Evolutionary conservation across 345 rosid genomes (phyloP).

Genomic region (Firmiana major): DNA sequence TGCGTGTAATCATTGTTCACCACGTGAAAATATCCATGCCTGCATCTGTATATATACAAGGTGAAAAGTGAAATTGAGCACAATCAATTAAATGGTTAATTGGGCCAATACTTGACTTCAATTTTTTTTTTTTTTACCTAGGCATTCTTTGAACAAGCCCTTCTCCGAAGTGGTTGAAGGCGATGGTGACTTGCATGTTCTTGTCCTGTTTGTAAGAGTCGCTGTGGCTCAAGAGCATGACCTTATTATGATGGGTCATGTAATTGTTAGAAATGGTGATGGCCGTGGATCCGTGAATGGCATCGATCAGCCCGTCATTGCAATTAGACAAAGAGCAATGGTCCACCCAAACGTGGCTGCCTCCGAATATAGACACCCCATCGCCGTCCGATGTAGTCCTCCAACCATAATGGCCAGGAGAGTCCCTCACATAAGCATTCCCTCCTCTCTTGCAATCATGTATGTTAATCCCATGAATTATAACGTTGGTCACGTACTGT

Average conservation of each 20-base stretch:
- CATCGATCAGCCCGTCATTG: slow-evolving; percentile 48
- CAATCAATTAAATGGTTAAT: too few species aligned
- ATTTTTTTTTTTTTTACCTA: slow-evolving; percentile 45
- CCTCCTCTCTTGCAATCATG: slow-evolving; percentile 59
- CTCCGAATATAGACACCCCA: slow-evolving; percentile 55
- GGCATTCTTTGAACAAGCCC: slow-evolving; percentile 76
- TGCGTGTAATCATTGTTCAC: slow-evolving; percentile 66
- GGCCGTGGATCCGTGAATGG: slow-evolving; percentile 55
- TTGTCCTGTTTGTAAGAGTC: slow-evolving; percentile 46
- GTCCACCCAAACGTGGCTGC: slow-evolving; percentile 62
- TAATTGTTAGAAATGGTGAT: slow-evolving; percentile 57
- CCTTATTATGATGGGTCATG: slow-evolving; percentile 54
- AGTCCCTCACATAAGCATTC: slow-evolving; percentile 57
- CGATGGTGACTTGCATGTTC: slow-evolving; percentile 66
- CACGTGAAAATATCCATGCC: slow-evolving; percentile 67
- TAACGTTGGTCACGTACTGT: slow-evolving; percentile 57
- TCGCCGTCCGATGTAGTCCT: slow-evolving; percentile 61
- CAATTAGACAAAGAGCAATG: slow-evolving; percentile 63
- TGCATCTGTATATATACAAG: slow-evolving; percentile 32
- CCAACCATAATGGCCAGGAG: slow-evolving; percentile 59
- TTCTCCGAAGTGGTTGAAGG: slow-evolving; percentile 67
- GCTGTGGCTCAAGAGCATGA: slow-evolving; percentile 65
- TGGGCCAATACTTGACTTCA: too few species aligned
- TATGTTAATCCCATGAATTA: slow-evolving; percentile 50
- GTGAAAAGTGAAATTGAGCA: not conserved